A percentile compares a stretch with the other conserved stretches of the same genome.
These are phyloP conservation scores for Ophiocordyceps camponoti-saundersi DNA, from an alignment of 2,329 filamentous ascomycete species.

Conservation along the genomic window DNA sequence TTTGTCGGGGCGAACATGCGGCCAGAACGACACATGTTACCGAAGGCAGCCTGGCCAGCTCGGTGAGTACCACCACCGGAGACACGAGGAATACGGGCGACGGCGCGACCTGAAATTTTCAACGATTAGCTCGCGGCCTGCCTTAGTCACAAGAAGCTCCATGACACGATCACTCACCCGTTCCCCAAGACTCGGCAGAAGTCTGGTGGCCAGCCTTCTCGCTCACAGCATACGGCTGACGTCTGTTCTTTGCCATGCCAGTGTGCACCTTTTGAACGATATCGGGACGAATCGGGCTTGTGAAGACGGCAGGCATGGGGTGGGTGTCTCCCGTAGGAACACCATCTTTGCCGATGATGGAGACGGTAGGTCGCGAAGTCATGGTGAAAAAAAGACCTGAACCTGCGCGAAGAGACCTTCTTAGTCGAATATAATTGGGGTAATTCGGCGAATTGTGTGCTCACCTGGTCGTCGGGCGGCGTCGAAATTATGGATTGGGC, in stretches of 20 bases:
- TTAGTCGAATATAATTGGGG: neutral
- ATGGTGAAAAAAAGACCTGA: conserved; percentile 40
- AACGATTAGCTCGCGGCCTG: neutral
- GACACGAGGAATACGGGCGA: conserved; percentile 99
- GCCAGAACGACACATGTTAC: conserved; percentile 99
- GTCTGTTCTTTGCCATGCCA: conserved; percentile 99
- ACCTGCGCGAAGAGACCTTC: conserved; percentile 9
- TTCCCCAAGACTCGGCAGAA: conserved; percentile 99
- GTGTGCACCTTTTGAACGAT: conserved; percentile 99
- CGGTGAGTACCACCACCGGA: conserved; percentile 99
- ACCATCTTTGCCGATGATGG: conserved; percentile 94
- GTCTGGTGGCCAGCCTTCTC: conserved; percentile 99
- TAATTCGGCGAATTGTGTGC: conserved; percentile 1
- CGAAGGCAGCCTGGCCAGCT: conserved; percentile 98
- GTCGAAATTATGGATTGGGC: conserved; percentile 20
- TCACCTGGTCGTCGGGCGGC: conserved; percentile 24
- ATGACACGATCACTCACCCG: conserved; percentile 47
- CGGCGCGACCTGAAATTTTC: conserved; percentile 65
- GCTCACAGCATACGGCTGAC: conserved; percentile 97
- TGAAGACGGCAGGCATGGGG: conserved; percentile 93
- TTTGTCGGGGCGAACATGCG: conserved; percentile 99
- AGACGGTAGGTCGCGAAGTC: conserved; percentile 94
- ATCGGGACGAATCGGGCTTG: conserved; percentile 91
- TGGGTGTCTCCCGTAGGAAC: conserved; percentile 75
- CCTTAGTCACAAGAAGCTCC: neutral